These are phyloP conservation scores for Arabidopsis thaliana DNA, from an alignment of 345 rosid genomes.

Conservation along the genomic window DNA sequence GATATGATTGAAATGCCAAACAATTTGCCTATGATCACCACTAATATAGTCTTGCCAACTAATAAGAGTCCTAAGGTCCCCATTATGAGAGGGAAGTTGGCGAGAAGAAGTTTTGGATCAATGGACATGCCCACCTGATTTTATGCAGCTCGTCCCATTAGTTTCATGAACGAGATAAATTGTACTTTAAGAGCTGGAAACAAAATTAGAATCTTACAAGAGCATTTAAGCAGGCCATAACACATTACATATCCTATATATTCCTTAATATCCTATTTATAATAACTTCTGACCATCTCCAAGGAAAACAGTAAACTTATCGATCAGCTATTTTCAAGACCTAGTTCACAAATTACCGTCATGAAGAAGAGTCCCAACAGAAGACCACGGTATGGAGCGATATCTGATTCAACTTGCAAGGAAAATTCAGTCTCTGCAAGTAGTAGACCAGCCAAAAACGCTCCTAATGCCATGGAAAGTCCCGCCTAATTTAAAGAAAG, in stretches of 20 bases:
- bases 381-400: constrained; percentile 99
- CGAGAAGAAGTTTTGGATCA: constrained; percentile 93
- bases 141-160: constrained; percentile 26
- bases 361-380: constrained; percentile 98
- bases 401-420: constrained; percentile 99
- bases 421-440: constrained; percentile 99
- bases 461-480: constrained; percentile 99
- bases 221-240: not conserved
- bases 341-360: constrained; percentile 69
- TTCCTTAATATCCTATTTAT: not conserved
- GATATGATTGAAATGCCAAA: constrained; percentile 92
- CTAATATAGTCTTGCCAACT: constrained; percentile 82
- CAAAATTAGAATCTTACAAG: constrained; percentile 12
- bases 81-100: constrained; percentile 83
- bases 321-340: not conserved
- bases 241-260: not conserved
- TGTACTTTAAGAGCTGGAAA: constrained; percentile 22
- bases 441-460: constrained; percentile 97
- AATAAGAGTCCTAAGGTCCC: constrained; percentile 84
- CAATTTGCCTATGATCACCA: constrained; percentile 69
- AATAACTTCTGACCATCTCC: not conserved
- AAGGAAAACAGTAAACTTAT: not conserved
- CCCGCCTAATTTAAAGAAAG: constrained; percentile 77
- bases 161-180: constrained; percentile 28
- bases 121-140: constrained; percentile 99